A percentile compares a stretch with the other conserved stretches of the same genome.
These are phyloP conservation scores for Fraxinus floribunda DNA, from an alignment of 305 asterid genomes.

Conservation along the genomic window DNA sequence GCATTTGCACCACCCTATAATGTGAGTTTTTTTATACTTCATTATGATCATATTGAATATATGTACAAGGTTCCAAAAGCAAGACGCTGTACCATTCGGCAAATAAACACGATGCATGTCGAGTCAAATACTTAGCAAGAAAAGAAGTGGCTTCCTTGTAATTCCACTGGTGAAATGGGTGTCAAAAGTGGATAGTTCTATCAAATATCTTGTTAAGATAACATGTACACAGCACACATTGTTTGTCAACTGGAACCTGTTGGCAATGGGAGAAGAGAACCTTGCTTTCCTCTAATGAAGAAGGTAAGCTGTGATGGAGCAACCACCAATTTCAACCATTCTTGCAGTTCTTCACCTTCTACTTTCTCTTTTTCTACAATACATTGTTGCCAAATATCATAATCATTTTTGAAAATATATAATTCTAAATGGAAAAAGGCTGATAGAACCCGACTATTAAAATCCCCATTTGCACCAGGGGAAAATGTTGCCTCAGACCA, in stretches of 20 bases:
- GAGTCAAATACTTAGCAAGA: constrained; percentile 17
- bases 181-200: constrained; percentile 14
- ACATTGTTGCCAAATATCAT: constrained; percentile 16
- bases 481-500: background rate
- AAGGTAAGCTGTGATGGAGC: constrained; percentile 86
- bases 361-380: constrained; percentile 82
- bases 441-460: background rate
- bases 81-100: constrained; percentile 8
- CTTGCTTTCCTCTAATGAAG: constrained; percentile 75
- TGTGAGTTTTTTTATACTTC: constrained; percentile 18
- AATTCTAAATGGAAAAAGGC: background rate
- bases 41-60: constrained; percentile 26
- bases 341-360: constrained; percentile 93
- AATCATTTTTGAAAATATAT: constrained; percentile 4
- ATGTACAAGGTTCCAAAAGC: constrained; percentile 33
- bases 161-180: background rate
- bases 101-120: background rate
- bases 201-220: constrained; percentile 4
- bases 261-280: constrained; percentile 71
- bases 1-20: constrained; percentile 26
- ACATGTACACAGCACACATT: background rate
- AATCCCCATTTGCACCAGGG: background rate
- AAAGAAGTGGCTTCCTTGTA: constrained; percentile 6
- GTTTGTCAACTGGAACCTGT: constrained; percentile 40
- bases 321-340: constrained; percentile 84